Conservation (phyloP, 176 grass and related monocot genomes). For the Miscanthus lutarioriparius region DNA sequence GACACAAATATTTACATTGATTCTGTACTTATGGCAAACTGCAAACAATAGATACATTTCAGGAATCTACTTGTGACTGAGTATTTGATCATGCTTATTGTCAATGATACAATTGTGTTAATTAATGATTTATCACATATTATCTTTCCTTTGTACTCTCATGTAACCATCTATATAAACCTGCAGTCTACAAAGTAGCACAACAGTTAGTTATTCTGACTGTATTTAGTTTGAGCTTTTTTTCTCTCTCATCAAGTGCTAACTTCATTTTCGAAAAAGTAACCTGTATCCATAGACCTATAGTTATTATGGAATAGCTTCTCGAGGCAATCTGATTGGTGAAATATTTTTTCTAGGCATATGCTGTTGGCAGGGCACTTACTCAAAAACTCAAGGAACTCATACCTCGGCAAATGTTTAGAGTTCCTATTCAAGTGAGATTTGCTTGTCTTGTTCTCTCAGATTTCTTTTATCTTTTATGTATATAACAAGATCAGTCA, state of each 20-base stretch:
- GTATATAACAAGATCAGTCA: conserved; percentile 26
- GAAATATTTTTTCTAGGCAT: conserved; percentile 57
- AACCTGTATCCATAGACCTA: not conserved
- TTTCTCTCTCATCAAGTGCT: conserved; percentile 2
- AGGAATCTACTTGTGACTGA: not conserved
- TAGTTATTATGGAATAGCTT: conserved; percentile 2
- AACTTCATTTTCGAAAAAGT: not conserved
- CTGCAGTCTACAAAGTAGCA: too few relatives aligned
- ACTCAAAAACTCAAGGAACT: conserved; percentile 94
- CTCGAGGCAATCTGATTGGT: conserved; percentile 22
- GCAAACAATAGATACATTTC: conserved; percentile 1
- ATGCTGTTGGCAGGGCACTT: conserved; percentile 86
- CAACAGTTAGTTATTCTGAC: too few relatives aligned
- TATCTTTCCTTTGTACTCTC: conserved; percentile 6
- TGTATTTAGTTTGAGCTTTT: not conserved
- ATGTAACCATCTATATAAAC: not conserved
- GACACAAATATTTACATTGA: not conserved
- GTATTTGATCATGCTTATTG: conserved; percentile 19
- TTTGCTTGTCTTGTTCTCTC: conserved; percentile 30
- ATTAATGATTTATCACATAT: conserved; percentile 2
- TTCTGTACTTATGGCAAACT: not conserved
- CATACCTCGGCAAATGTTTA: conserved; percentile 98
- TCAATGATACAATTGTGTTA: conserved; percentile 15
- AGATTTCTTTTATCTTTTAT: conserved; percentile 34
- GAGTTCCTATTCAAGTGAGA: conserved; percentile 90